Evolutionary conservation across 768 basidiomycete genomes (phyloP), one percentile per base, ranked within the genome.

Genomic region (Lactarius pseudohatsudake): DNA sequence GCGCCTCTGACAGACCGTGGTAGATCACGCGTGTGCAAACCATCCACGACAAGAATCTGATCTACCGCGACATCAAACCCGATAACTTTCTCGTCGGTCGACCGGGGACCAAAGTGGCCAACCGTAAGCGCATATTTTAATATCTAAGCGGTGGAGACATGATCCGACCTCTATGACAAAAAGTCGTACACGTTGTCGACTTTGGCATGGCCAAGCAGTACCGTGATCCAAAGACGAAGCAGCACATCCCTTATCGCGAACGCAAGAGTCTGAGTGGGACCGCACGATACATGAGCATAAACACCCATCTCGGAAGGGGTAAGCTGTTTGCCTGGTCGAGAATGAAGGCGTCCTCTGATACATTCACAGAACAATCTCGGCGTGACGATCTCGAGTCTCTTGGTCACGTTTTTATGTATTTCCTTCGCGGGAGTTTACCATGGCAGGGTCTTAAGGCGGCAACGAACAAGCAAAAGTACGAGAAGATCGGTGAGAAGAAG

Each of bases 151-250:
- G 50, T 28, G 22, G 58, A 8, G 22, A 57, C n/a, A 34, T 30
- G 40, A 22, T 56, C 61, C 13, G 53, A 58, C 47, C 9, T 57
- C 13, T 13, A 53, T 6, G 13, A 36, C 18, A 11, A 32, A 32
- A 32, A 92, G 90, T 89, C 59, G 82, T 99, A 64, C 96, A 99
- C 74, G 90, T 93, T 59, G 96, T 99, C 64, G 97, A 99, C 77
- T 98, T 99, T 75, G 97, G 97, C 54, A 98, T 99, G 97, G 97
- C 97, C 32, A 98, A 98, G 79, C 96, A 98, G 77, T 99, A 98
- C 75, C 90, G 97, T 62, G 97, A 99, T 77, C 97, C 97, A 13
- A 98, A 96, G 81, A 96, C 96, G 68, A 97, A 97, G 78, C 96
- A 98, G 77, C 97, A 99, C 77, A 99, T 99, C 68, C 97, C 97